A percentile compares a stretch with the other conserved stretches of the same genome.
Conservation (phyloP, 2,329 filamentous ascomycete genomes). For the Fusarium duplospermum region DNA sequence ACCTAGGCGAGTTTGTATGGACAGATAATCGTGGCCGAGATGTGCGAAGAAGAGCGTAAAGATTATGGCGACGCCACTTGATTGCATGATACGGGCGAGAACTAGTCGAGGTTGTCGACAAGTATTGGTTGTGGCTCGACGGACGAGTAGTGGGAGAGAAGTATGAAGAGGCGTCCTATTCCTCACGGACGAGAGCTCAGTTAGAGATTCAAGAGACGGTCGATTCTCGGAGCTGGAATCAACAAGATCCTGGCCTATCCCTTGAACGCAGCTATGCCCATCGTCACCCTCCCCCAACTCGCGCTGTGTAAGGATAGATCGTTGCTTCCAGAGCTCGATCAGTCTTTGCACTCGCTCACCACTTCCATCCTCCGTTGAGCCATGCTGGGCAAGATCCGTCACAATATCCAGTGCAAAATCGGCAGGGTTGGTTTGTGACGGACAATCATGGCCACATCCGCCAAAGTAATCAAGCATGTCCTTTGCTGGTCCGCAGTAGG, state of each 20-base stretch:
- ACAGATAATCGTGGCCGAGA: slow-evolving; percentile 74
- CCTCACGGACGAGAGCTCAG: slow-evolving; percentile 73
- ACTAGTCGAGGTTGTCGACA: slow-evolving; percentile 73
- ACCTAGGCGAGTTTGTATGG: slow-evolving; percentile 78
- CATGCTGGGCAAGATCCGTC: slow-evolving; percentile 77
- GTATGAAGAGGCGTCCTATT: slow-evolving; percentile 66
- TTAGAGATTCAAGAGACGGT: slow-evolving; percentile 69
- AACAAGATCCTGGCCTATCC: no score
- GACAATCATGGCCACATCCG: slow-evolving; percentile 71
- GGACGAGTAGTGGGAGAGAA: slow-evolving; percentile 75
- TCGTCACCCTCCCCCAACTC: not conserved
- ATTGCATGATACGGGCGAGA: slow-evolving; percentile 74
- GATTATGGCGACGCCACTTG: slow-evolving; percentile 71
- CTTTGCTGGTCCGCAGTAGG: slow-evolving; percentile 72
- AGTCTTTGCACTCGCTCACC: slow-evolving; percentile 70
- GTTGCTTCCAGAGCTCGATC: slow-evolving; percentile 66
- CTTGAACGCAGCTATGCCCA: no score
- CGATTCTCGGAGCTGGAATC: not conserved
- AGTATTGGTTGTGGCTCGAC: slow-evolving; percentile 76
- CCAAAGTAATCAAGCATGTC: slow-evolving; percentile 75
- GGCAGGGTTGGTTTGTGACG: slow-evolving; percentile 77
- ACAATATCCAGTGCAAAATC: slow-evolving; percentile 84
- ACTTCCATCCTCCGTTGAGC: slow-evolving; percentile 63
- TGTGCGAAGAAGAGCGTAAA: slow-evolving; percentile 79
- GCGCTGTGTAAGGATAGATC: not conserved